Percentiles rank a stretch among this genome's conserved stretches.
Conservation (phyloP, 306 rosid genomes). For the Rosa persica region DNA sequence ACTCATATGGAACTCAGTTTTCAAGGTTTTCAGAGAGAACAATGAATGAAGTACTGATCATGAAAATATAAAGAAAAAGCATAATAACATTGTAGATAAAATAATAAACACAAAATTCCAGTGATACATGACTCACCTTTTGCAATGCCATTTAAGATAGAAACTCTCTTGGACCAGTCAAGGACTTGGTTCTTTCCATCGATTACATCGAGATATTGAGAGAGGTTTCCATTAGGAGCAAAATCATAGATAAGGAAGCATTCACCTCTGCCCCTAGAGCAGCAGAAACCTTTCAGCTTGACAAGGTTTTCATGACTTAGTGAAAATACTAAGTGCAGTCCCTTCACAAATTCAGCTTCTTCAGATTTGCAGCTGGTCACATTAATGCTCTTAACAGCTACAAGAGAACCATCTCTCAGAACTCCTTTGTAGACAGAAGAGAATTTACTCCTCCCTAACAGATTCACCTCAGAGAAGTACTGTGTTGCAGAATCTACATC, state of each 20-base stretch:
- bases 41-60: neutral
- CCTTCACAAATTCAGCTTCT: conserved; percentile 75
- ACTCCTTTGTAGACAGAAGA: conserved; percentile 80
- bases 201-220: conserved; percentile 62
- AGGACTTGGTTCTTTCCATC: conserved; percentile 60
- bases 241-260: conserved; percentile 84
- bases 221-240: conserved; percentile 66
- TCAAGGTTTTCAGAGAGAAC: neutral
- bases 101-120: neutral
- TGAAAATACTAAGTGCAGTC: conserved; percentile 62
- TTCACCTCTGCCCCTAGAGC: conserved; percentile 88
- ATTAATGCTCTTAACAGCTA: conserved; percentile 69
- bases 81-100: neutral
- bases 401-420: conserved; percentile 82
- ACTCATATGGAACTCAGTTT: neutral
- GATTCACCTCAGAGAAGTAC: conserved; percentile 68
- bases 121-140: conserved; percentile 49
- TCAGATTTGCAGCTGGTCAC: conserved; percentile 81
- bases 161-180: conserved; percentile 81
- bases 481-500: conserved; percentile 95
- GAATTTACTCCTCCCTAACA: conserved; percentile 71
- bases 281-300: conserved; percentile 85
- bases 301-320: conserved; percentile 75
- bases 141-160: conserved; percentile 77
- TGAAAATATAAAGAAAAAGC: neutral